Percentiles rank a stretch among this genome's conserved stretches.
These are phyloP conservation scores for Nigrospora sphaerica DNA, from an alignment of 2,329 filamentous ascomycete genomes.

Conservation along the genomic window DNA sequence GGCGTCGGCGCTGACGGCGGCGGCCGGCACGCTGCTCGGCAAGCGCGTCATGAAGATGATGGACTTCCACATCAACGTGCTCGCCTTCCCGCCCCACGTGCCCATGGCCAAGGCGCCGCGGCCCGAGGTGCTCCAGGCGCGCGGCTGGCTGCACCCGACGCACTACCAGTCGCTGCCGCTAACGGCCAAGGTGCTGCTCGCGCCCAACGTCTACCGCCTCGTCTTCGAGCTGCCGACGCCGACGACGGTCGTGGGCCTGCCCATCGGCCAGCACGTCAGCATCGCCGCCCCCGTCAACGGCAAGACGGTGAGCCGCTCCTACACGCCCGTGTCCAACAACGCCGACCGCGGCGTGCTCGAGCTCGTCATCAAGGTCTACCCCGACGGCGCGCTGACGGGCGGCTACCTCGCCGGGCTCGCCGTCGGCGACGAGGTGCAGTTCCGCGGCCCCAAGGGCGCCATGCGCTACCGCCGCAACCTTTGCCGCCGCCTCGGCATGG, in stretches of 20 bases:
- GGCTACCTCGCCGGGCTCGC: slow-evolving; percentile 38
- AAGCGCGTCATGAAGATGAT: slow-evolving; percentile 23
- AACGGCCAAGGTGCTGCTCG: slow-evolving; percentile 26
- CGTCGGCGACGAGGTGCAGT: slow-evolving; percentile 40
- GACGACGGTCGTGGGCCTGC: slow-evolving; percentile 41
- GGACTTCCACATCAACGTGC: slow-evolving; percentile 22
- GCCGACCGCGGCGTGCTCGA: slow-evolving; percentile 39
- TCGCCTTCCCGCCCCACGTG: slow-evolving; percentile 28
- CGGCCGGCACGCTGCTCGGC: slow-evolving; percentile 21
- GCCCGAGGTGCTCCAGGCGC: slow-evolving; percentile 28
- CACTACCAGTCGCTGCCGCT: slow-evolving; percentile 40
- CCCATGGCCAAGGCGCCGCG: slow-evolving; percentile 29
- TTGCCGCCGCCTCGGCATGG: slow-evolving; percentile 42
- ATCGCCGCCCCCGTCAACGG: slow-evolving; percentile 40
- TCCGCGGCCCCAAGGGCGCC: slow-evolving; percentile 50
- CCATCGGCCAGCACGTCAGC: slow-evolving; percentile 49
- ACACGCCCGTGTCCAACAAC: slow-evolving; percentile 47
- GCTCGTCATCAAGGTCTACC: slow-evolving; percentile 44
- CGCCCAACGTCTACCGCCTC: slow-evolving; percentile 37
- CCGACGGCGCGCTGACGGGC: slow-evolving; percentile 41
- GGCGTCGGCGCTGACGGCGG: slow-evolving; percentile 23
- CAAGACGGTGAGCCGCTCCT: slow-evolving; percentile 40
- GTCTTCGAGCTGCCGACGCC: slow-evolving; percentile 39
- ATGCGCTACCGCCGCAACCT: slow-evolving; percentile 41
- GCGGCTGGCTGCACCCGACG: slow-evolving; percentile 42